Evolutionary conservation across 345 rosid species (phyloP), one percentile per base, ranked within the genome.

Genomic region (Populus euphratica): DNA sequence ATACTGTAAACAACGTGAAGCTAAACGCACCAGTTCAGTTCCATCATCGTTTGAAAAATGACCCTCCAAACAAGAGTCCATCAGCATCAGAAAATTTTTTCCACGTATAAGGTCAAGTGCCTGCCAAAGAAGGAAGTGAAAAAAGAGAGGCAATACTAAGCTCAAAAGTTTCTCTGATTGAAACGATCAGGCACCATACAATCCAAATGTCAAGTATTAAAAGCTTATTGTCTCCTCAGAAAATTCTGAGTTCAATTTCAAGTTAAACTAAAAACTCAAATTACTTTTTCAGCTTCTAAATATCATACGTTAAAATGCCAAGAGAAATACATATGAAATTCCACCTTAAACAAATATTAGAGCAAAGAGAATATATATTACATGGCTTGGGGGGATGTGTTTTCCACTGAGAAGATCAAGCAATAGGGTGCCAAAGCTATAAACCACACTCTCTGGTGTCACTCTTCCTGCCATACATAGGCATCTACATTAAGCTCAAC

Each of bases 351-450:
- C 17, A 75, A 78, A 39, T 59, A 54, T 61, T 3, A 56, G 16
- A 52, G 36, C 69, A 62, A 72, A 80, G 73, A 76, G n/a, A 36
- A 59, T 17, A 86, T 65, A 23, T 61, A 86, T 86, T 92, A 96
- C 99, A 86, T 96, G 99, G 86, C 92, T 93, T 8, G 98, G 99
- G 73, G 99, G 99, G 81, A 96, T 96, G 87, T 92, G 99, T 79
- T 88, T 96, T 82, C 98, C 99, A 73, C 99, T 91, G 75, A 94
- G 91, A 83, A 96, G 97, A 88, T 94, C 99, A 61, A 96, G 93
- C 81, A 96, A 82, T 82, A 96, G 77, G 76, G 98, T 96, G 39
- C 99, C 99, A 73, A 96, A 96, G 90, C 99, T 96, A 85, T 93
- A 96, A 65, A 91, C 92, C 27, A 94, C 95, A 83, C 99, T 96